Percentiles rank a stretch among this genome's conserved stretches.
These are phyloP conservation scores for Paecilomyces dactylethromorphus DNA, from an alignment of 2,329 filamentous ascomycete species.

Conservation along the genomic window DNA sequence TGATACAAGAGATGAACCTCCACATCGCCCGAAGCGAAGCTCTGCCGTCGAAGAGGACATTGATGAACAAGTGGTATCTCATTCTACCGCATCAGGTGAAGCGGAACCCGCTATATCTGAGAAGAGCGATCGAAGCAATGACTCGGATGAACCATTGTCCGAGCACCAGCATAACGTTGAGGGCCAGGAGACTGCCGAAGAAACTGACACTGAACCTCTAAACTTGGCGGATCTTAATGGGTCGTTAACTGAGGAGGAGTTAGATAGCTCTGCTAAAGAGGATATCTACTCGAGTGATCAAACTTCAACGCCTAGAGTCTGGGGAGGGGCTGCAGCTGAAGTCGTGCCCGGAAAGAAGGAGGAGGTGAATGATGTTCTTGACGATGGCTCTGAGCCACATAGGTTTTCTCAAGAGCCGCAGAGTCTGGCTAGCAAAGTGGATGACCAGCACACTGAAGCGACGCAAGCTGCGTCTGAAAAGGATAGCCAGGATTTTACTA, in stretches of 20 bases:
- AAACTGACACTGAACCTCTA: background rate
- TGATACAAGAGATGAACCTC: constrained; percentile 50
- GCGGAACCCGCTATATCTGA: background rate
- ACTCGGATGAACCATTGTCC: background rate
- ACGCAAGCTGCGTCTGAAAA: constrained; percentile 49
- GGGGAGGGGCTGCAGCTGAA: constrained; percentile 49
- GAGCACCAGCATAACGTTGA: background rate
- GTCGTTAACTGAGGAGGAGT: background rate
- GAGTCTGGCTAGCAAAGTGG: constrained; percentile 45
- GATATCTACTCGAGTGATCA: constrained; percentile 10
- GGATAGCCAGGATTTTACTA: constrained; percentile 52
- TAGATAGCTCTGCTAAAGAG: constrained; percentile 2
- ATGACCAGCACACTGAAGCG: constrained; percentile 47
- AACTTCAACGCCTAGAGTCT: constrained; percentile 43
- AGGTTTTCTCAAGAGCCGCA: constrained; percentile 47
- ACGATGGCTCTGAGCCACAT: constrained; percentile 37
- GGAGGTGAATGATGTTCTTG: constrained; percentile 45
- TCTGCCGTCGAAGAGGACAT: constrained; percentile 5
- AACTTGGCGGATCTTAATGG: background rate
- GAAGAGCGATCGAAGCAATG: too few relatives aligned
- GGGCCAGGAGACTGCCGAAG: constrained; percentile 3
- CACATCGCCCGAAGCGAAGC: constrained; percentile 21
- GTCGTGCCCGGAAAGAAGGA: constrained; percentile 40
- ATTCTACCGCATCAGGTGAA: background rate
- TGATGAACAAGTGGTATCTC: background rate